Evolutionary conservation across 345 rosid species (phyloP), one percentile per base, ranked within the genome.

Genomic region (Bruguiera sexangula): DNA sequence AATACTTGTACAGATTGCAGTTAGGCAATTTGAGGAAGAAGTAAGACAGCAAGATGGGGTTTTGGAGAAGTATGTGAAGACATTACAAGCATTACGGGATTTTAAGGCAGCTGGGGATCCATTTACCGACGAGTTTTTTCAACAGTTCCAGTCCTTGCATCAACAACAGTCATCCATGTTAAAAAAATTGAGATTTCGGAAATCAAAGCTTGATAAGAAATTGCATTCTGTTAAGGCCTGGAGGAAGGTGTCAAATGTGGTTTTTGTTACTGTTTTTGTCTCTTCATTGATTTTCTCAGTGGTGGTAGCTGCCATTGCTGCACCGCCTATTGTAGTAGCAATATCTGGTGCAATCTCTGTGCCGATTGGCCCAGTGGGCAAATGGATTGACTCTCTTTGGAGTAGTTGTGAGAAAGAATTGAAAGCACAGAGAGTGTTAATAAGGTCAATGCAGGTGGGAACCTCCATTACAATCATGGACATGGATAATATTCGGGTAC

Each of bases 231-330:
- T 83, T 79, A 87, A 87, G 81, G 73, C 85, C 63, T 89, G 97
- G 97, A 82, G 79, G 84, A 91, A 75, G 71, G 82, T 94, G 48
- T 80, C 98, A 0, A 89, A 91, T 59, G 87, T 89, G 55, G 73
- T 94, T 63, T 91, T 94, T 62, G 89, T 83, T 6, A 73, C 97
- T 5, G 83, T 84, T 4, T 86, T 91, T 46, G 83, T 94, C 24
- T 83, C 97, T 30, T 91, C 89, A 6, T 70, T 91, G 80, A 85
- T 91, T 62, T 80, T 89, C 79, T 87, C 98, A 0, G 97, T 94
- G 34, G 95, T 89, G 69, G 98, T 97, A 65, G 97, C 93, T 59
- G 90, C 97, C 8, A 67, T 89, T 69, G 85, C 96, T 27, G 92
- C 91, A 15, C 97, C 97, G 0, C 95, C 96, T 21, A 76, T 91